Conservation (phyloP, 345 rosid genomes). For the Cochlearia excelsa region DNA sequence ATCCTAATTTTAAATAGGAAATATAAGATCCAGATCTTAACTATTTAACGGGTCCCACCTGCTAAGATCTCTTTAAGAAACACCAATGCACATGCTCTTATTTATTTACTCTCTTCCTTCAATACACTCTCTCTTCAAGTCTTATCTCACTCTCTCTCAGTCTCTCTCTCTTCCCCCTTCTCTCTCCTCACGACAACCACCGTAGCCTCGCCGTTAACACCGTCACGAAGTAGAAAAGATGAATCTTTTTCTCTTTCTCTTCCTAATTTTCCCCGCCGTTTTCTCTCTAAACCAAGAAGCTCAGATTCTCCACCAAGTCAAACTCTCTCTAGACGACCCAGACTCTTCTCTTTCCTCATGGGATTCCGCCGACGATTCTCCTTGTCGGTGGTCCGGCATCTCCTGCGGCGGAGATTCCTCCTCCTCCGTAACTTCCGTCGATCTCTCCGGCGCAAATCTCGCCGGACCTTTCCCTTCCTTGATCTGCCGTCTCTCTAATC, state of each 20-base stretch:
- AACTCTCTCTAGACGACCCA: slow-evolving; percentile 53
- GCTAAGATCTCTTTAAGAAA: no score
- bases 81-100: no score
- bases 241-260: slow-evolving; percentile 28
- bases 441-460: slow-evolving; percentile 55
- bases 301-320: slow-evolving; percentile 48
- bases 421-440: slow-evolving; percentile 57
- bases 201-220: slow-evolving; percentile 10
- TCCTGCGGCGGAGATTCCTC: slow-evolving; percentile 40
- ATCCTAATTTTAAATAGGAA: no score
- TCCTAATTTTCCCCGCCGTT: slow-evolving; percentile 31
- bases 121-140: background rate
- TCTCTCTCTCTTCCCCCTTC: no score
- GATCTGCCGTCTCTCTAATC: slow-evolving; percentile 63
- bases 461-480: slow-evolving; percentile 68
- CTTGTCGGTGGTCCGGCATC: slow-evolving; percentile 64
- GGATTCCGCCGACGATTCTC: slow-evolving; percentile 47
- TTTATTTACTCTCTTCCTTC: background rate
- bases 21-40: no score
- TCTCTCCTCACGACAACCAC: slow-evolving; percentile 13
- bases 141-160: background rate
- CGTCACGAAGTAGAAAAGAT: slow-evolving; percentile 18
- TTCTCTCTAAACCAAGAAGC: slow-evolving; percentile 65
- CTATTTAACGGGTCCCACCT: no score
- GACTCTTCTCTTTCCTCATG: slow-evolving; percentile 56